Base-by-base conservation (phyloP, 2,329 filamentous ascomycete species). In the Calonectria hongkongensis region DNA sequence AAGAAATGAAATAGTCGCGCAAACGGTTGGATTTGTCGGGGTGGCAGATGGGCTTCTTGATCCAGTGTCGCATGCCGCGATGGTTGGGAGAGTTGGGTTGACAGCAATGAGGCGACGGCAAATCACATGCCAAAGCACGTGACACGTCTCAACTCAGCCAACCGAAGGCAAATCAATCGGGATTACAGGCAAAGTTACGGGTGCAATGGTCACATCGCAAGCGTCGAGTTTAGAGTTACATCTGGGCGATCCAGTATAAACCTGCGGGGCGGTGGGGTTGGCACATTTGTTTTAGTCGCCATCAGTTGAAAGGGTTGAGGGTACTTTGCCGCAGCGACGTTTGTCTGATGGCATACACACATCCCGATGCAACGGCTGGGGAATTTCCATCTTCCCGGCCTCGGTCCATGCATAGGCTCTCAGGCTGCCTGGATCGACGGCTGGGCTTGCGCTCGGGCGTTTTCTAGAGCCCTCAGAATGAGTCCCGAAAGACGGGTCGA, bases 401-500 rank as follows among this genome's bases (percentile, higher is more conserved):
- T 21, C 27, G 27, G 51, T 54, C 51, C 51, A 48, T 36, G 33
- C 41, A 45, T 36, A 66, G 54, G 41, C 63, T 70, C 51, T 28
- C 58, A 28, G 28, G 60, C 45, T 60, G 48, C 64, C 64, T 48
- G 36, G 70, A 72, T 72, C 64, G 56, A 71, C 39, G n/a, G 33
- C 48, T 68, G 64, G 58, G 65, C 65, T 68, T 63, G 70, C 48
- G 65, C 65, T 50, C 58, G 58, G 66, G 50, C 58, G 66, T 62
- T 51, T 66, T 66, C 66, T 70, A 41, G 60, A 72, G 58, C 70
- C 50, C 63, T 73, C 62, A 51, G 36, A 54, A 25, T 54, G 62
- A 50, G 36, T 68, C 67, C 72, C 72, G 72, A 48, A n/a, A 68
- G 69, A 69, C 47, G 69, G 72, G 72, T 73, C 68, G 65, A 60